Evolutionary conservation across 2,329 filamentous ascomycete species (phyloP).

Genomic region (Trichoderma sp.): DNA sequence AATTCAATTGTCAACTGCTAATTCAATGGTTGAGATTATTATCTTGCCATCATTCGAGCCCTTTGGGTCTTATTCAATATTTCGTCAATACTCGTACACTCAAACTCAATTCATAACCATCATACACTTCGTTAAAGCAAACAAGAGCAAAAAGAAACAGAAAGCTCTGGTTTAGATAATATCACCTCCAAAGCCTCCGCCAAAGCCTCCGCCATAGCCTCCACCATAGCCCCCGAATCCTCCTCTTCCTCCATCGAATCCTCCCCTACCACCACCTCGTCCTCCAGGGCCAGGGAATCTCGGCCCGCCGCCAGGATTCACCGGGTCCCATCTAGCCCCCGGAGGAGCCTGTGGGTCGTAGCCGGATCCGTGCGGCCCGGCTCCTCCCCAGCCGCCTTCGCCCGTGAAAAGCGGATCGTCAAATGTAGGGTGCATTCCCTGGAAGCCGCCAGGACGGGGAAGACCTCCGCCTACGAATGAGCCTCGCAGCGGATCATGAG

Average conservation of each 20-base stretch:
- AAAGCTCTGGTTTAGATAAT: slow-evolving; percentile 3
- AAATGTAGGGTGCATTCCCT: slow-evolving; percentile 95
- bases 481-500: slow-evolving; percentile 77
- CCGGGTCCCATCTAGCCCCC: slow-evolving; percentile 88
- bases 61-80: neutral
- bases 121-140: neutral
- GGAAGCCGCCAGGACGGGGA: slow-evolving; percentile 61
- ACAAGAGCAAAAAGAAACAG: no score
- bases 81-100: neutral
- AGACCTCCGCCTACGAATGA: slow-evolving; percentile 66
- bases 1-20: neutral
- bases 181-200: slow-evolving; percentile 6
- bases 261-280: slow-evolving; percentile 37
- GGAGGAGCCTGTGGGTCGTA: slow-evolving; percentile 75
- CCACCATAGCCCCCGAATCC: slow-evolving; percentile 1
- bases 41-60: neutral
- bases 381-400: slow-evolving; percentile 48
- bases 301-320: slow-evolving; percentile 67
- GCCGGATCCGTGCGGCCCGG: slow-evolving; percentile 35
- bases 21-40: neutral
- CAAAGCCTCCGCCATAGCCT: neutral
- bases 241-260: slow-evolving; percentile 42
- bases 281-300: slow-evolving; percentile 52
- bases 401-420: slow-evolving; percentile 85
- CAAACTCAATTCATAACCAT: neutral